These are phyloP conservation scores for Bryum argenteum DNA, from an alignment of 225 moss, liverwort and hornwort species.

Conservation along the genomic window DNA sequence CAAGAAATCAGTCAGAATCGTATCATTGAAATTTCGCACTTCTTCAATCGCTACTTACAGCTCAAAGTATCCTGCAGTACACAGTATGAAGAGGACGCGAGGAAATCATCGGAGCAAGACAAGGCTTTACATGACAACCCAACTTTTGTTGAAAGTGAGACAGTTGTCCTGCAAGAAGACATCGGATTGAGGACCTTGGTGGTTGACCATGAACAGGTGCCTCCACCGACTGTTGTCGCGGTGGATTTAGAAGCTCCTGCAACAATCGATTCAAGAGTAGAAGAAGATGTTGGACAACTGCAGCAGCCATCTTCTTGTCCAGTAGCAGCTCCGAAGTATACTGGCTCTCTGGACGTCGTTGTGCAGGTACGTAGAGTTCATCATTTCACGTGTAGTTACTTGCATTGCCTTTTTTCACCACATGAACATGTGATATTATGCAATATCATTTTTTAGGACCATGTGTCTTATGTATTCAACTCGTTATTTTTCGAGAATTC, in stretches of 20 bases:
- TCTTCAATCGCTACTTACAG: too few relatives aligned
- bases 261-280: neutral
- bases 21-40: too few relatives aligned
- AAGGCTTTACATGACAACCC: neutral
- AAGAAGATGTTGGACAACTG: too few relatives aligned
- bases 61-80: too few relatives aligned
- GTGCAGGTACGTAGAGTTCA: slow-evolving; percentile 17
- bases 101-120: too few relatives aligned
- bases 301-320: neutral
- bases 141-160: neutral
- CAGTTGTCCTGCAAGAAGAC: neutral
- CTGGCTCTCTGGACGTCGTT: slow-evolving; percentile 67
- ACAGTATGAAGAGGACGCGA: too few relatives aligned
- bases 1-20: too few relatives aligned
- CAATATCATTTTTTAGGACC: too few relatives aligned
- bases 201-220: neutral
- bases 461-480: too few relatives aligned
- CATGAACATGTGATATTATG: too few relatives aligned
- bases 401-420: neutral
- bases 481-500: too few relatives aligned
- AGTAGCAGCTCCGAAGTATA: slow-evolving; percentile 26
- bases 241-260: slow-evolving; percentile 14
- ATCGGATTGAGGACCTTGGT: slow-evolving; percentile 31
- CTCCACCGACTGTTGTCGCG: neutral
- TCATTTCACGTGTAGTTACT: neutral